Evolutionary conservation across 129 eudicot genomes (phyloP).

Genomic region (Flaveria robusta): DNA sequence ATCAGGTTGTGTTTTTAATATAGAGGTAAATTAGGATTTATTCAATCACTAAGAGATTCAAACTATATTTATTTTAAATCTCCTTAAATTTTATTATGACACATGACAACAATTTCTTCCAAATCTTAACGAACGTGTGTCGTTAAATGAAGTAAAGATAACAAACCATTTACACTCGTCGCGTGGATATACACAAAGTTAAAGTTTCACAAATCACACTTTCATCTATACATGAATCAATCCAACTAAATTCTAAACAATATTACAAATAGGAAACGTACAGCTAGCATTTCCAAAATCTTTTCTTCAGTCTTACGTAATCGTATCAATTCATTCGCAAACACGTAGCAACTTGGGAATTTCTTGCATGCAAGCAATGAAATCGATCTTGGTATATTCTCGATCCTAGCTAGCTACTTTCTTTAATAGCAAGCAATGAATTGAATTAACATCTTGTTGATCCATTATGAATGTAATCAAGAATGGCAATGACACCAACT

Average conservation of each 20-base stretch:
- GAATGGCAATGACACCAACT: constrained; percentile 84
- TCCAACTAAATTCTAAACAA: neutral
- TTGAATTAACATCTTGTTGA: constrained; percentile 58
- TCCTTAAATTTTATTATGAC: too few species aligned
- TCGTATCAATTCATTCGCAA: neutral
- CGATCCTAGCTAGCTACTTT: neutral
- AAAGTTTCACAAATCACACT: neutral
- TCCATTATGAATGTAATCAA: constrained; percentile 83
- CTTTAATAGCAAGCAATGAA: neutral
- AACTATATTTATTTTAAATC: too few species aligned
- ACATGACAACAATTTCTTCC: too few species aligned
- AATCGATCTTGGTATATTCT: too few species aligned
- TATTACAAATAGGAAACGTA: constrained; percentile 23
- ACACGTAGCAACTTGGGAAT: neutral
- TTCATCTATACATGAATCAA: neutral
- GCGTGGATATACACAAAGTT: constrained; percentile 22
- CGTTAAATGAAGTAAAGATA: too few species aligned
- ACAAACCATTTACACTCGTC: neutral
- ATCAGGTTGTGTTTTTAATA: too few species aligned
- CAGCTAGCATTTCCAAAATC: constrained; percentile 24
- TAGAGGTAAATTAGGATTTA: too few species aligned
- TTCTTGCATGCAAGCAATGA: constrained; percentile 23
- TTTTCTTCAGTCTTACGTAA: constrained; percentile 26
- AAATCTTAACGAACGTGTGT: too few species aligned
- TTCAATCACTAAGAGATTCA: too few species aligned